A percentile compares a stretch with the other conserved stretches of the same genome.
Evolutionary conservation across 805 yeast genomes (phyloP).

Genomic region (Sugiyamaella americana): DNA sequence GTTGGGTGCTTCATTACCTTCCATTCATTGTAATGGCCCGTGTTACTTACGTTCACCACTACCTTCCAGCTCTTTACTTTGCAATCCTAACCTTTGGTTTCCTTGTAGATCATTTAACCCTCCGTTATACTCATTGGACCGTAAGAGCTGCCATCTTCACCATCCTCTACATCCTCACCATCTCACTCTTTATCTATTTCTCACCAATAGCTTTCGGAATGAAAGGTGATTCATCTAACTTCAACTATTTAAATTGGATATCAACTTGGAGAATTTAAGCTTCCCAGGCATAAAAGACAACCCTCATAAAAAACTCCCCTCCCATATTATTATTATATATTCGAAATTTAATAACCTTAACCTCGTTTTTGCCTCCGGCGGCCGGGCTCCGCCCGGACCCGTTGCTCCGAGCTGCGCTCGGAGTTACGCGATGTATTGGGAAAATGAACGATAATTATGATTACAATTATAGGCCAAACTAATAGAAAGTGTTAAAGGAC

Average conservation of each 20-base stretch:
- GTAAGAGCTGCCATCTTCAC: constrained; percentile 35
- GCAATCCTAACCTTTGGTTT: constrained; percentile 75
- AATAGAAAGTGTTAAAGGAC: too few relatives aligned
- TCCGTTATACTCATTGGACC: constrained; percentile 27
- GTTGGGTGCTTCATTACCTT: constrained; percentile 83
- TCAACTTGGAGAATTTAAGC: constrained; percentile 48
- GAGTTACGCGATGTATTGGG: too few relatives aligned
- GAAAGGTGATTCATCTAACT: constrained; percentile 49
- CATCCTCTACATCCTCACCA: constrained; percentile 44
- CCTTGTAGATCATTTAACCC: constrained; percentile 45
- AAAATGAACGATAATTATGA: too few relatives aligned
- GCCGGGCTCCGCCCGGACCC: too few relatives aligned
- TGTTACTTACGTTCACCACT: constrained; percentile 95
- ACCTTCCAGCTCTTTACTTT: constrained; percentile 90
- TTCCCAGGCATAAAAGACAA: too few relatives aligned
- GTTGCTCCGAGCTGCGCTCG: too few relatives aligned
- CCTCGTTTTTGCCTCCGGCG: too few relatives aligned
- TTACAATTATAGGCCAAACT: too few relatives aligned
- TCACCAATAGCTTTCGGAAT: constrained; percentile 78
- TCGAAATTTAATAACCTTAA: too few relatives aligned
- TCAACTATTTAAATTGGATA: constrained; percentile 47
- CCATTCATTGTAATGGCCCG: constrained; percentile 94
- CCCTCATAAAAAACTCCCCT: too few relatives aligned
- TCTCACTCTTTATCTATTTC: constrained; percentile 54
- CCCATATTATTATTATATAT: too few relatives aligned